Percentiles rank a stretch among this genome's conserved stretches.
Evolutionary conservation across 1,284 basidiomycete species (phyloP).

Genomic region (Trichosporon ovoides): DNA sequence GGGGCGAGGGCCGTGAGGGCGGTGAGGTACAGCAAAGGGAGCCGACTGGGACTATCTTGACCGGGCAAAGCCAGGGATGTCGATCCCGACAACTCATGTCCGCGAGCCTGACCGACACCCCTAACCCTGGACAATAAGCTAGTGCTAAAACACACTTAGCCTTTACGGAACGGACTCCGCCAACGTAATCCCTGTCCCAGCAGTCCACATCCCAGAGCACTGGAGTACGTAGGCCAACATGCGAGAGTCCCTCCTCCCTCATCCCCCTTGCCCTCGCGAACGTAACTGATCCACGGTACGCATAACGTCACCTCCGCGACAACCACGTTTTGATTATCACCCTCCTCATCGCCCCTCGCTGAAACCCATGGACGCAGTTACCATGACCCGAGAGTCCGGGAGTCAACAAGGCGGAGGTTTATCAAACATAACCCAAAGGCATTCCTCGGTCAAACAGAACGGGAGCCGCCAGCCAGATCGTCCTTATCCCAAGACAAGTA

Average conservation of each 20-base stretch:
- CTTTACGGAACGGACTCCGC: conserved; percentile 3
- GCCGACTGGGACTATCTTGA: conserved; percentile 3
- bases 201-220: conserved; percentile 1
- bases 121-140: conserved; percentile 3
- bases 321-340: neutral
- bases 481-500: neutral
- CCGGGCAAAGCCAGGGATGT: conserved; percentile 3
- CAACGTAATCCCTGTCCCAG: conserved; percentile 5
- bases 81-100: conserved; percentile 6
- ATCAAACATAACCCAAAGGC: neutral
- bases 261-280: too few relatives aligned
- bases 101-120: conserved; percentile 4
- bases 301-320: neutral
- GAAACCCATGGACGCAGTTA: neutral
- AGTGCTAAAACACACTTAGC: conserved; percentile 6
- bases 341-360: neutral
- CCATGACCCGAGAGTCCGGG: neutral
- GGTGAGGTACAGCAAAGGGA: conserved; percentile 1
- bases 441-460: neutral
- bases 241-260: neutral
- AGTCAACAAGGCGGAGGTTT: neutral
- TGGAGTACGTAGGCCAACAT: neutral
- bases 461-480: neutral
- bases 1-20: neutral
- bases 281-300: too few relatives aligned